These are phyloP conservation scores for Pezicula neosporulosa DNA, from an alignment of 2,329 filamentous ascomycete genomes.

Conservation along the genomic window DNA sequence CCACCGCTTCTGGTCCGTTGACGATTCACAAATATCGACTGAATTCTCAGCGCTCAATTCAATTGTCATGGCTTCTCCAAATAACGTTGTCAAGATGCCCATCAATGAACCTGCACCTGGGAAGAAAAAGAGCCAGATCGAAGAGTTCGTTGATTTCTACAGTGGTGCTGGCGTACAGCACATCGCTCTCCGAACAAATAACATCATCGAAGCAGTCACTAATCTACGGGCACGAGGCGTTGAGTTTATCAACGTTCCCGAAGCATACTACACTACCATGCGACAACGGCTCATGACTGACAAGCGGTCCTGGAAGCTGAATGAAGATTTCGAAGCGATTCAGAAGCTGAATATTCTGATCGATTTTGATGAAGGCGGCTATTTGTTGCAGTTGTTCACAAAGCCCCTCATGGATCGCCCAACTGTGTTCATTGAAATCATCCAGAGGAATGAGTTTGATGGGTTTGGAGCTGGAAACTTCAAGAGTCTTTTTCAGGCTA, in stretches of 20 bases:
- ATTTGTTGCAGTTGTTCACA: constrained; percentile 73
- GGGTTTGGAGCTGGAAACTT: constrained; percentile 96
- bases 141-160: constrained; percentile 91
- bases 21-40: constrained; percentile 89
- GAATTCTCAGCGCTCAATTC: constrained; percentile 86
- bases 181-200: constrained; percentile 77
- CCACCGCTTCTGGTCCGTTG: constrained; percentile 96
- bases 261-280: constrained; percentile 83
- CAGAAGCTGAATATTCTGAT: constrained; percentile 82
- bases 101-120: constrained; percentile 94
- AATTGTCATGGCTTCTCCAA: constrained; percentile 85
- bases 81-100: constrained; percentile 92
- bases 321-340: constrained; percentile 77
- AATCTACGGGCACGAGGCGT: constrained; percentile 83
- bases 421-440: constrained; percentile 95
- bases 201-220: constrained; percentile 76
- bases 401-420: constrained; percentile 92
- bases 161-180: constrained; percentile 88
- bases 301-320: constrained; percentile 57
- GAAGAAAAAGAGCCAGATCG: constrained; percentile 90
- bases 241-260: constrained; percentile 86
- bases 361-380: constrained; percentile 91
- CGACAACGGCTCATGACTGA: constrained; percentile 66
- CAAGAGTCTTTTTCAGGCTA: constrained; percentile 91
- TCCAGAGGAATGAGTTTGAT: constrained; percentile 84